Base-by-base conservation (phyloP, 805 yeast species). In the Komagataella pseudopastoris region DNA sequence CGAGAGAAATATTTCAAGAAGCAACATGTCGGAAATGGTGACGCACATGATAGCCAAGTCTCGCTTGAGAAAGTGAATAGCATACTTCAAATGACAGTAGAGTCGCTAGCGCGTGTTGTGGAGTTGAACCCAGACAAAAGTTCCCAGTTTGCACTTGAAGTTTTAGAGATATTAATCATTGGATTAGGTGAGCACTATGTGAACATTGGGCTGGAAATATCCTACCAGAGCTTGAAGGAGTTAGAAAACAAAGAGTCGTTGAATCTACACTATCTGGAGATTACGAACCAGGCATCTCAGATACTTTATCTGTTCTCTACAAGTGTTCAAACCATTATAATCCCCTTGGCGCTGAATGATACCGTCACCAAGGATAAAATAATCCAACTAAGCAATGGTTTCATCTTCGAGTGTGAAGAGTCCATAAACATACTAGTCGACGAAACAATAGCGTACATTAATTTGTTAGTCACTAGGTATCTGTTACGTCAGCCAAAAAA, bases 111-210 rank as follows among this genome's bases (percentile, higher is more conserved):
- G 2, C 72, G 96, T 60, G 71, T 84, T 3, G 74, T 87, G 59
- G 96, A 88, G 61, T 69, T 88, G 44, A 73, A 81, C 0, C 87
- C 91, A 1, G 68, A 69, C 23, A 80, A 76, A 53, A 71, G 85
- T 2, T 75, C 83, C 6, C 81, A 76, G 47, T 77, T 81, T 59
- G 76, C 88, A 0, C 66, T 79, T 47, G 89, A 81, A 54, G 64
- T 90, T 12, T 70, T 86, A 53, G 87, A 86, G 54, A 71, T 85
- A 44, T 62, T 88, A 50, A 64, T 88, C 20, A 72, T 78, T 48
- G 88, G 84, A 51, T 72, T 87, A 44, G 93, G 95, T 1, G 79
- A 79, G 43, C 74, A 83, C 2, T 88, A 86, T 59, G 75, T 89
- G 47, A 89, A 86, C 45, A 71, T 80, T 14, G 89, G 88, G 0